Conservation (phyloP, 192 early-diverging fungal genomes). For the Coemansia sp. region DNA sequence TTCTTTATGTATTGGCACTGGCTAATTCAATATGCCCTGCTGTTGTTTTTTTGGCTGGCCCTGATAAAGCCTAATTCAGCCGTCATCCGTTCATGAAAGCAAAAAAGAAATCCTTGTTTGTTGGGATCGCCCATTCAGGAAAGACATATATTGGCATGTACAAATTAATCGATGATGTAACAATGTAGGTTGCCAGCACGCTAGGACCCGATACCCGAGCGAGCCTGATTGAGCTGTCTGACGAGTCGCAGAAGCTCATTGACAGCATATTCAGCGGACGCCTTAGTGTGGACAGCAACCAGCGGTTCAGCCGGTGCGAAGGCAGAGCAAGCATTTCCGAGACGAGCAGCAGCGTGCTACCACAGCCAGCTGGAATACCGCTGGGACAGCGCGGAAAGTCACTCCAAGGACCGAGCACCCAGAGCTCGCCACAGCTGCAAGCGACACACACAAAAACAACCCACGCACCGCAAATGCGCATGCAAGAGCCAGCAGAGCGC, state of each 20-base stretch:
- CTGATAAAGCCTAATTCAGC: too few relatives aligned
- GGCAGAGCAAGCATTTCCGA: slow-evolving; percentile 12
- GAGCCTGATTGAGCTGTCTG: slow-evolving; percentile 19
- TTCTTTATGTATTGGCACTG: too few relatives aligned
- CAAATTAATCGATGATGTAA: slow-evolving; percentile 3
- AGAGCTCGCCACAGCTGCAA: slow-evolving; percentile 7
- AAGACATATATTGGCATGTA: neutral
- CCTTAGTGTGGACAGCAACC: slow-evolving; percentile 37
- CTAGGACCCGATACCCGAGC: slow-evolving; percentile 22
- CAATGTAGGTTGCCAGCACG: slow-evolving; percentile 11
- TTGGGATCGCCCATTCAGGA: slow-evolving; percentile 9
- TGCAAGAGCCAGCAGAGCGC: slow-evolving; percentile 33
- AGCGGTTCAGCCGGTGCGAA: slow-evolving; percentile 17
- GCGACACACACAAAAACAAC: slow-evolving; percentile 10
- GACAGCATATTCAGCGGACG: slow-evolving; percentile 48
- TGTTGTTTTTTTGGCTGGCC: too few relatives aligned
- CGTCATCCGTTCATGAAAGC: neutral
- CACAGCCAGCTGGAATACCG: slow-evolving; percentile 1
- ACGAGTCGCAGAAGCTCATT: slow-evolving; percentile 46
- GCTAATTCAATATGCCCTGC: too few relatives aligned
- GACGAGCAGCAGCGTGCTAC: neutral
- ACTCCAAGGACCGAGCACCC: neutral
- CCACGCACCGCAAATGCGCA: slow-evolving; percentile 9
- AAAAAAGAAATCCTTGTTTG: slow-evolving; percentile 6
- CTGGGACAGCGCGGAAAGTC: neutral